A percentile compares a stretch with the other conserved stretches of the same genome.
Conservation (phyloP, 176 grass and related monocot genomes). For the Juncus inflexus region DNA sequence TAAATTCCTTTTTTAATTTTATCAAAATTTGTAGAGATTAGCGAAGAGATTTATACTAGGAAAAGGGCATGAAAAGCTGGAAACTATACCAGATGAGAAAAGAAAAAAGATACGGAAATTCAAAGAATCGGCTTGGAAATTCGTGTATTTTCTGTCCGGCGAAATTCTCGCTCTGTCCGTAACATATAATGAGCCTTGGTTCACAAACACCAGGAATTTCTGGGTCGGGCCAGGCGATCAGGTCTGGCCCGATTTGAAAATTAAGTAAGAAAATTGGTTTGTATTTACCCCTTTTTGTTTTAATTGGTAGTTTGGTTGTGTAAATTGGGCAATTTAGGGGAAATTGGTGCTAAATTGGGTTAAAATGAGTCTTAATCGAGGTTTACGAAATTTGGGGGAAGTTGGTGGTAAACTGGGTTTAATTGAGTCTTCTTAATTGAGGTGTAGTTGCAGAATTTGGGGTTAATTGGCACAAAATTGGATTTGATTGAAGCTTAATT, state of each 20-base stretch:
- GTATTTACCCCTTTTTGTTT: conserved; percentile 13
- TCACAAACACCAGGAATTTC: conserved; percentile 64
- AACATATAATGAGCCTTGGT: conserved; percentile 78
- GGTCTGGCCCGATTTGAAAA: conserved; percentile 70
- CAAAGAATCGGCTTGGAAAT: conserved; percentile 86
- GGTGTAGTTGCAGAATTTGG: background rate
- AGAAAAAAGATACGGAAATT: conserved; percentile 67
- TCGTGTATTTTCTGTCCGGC: conserved; percentile 69
- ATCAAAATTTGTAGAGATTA: conserved; percentile 40
- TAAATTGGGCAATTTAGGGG: background rate
- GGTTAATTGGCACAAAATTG: too few relatives aligned
- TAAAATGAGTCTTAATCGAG: background rate
- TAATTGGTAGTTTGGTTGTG: background rate
- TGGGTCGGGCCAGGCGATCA: conserved; percentile 79
- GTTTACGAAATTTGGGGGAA: background rate
- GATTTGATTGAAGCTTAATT: too few relatives aligned
- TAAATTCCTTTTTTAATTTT: conserved; percentile 1
- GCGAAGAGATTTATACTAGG: conserved; percentile 43
- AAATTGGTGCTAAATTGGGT: background rate
- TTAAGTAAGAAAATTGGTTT: conserved; percentile 45
- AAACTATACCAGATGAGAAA: conserved; percentile 19
- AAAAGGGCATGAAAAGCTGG: conserved; percentile 31
- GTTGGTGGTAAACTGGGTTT: too few relatives aligned
- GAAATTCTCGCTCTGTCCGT: conserved; percentile 57
- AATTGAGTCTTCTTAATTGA: background rate